Percentiles rank a stretch among this genome's conserved stretches.
These are phyloP conservation scores for Acaromyces ingoldii DNA, from an alignment of 1,284 basidiomycete genomes.

Conservation along the genomic window DNA sequence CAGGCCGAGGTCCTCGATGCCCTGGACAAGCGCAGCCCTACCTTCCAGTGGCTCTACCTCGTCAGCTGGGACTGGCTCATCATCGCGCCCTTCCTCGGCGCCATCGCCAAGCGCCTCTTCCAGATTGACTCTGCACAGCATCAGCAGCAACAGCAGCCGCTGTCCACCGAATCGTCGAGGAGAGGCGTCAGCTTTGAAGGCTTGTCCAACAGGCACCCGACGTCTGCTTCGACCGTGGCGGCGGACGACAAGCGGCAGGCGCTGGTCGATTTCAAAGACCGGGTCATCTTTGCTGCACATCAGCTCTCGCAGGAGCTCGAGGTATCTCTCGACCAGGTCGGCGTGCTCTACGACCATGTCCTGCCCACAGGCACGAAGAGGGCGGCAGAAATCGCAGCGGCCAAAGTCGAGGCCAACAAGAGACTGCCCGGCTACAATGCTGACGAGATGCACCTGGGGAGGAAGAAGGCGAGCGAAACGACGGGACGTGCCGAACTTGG, in stretches of 20 bases:
- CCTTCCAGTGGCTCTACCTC: constrained; percentile 58
- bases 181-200: too few relatives aligned
- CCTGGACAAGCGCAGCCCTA: constrained; percentile 54
- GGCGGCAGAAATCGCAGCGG: constrained; percentile 1
- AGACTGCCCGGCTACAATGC: too few relatives aligned
- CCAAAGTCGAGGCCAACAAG: not conserved
- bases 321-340: constrained; percentile 57
- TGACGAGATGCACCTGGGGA: too few relatives aligned
- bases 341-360: constrained; percentile 60
- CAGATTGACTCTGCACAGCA: too few relatives aligned
- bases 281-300: constrained; percentile 55
- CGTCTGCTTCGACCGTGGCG: too few relatives aligned
- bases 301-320: constrained; percentile 55
- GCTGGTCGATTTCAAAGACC: constrained; percentile 53
- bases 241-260: too few relatives aligned
- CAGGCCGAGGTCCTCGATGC: constrained; percentile 53
- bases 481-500: too few relatives aligned
- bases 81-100: constrained; percentile 54
- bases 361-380: constrained; percentile 54
- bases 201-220: too few relatives aligned
- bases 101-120: constrained; percentile 50
- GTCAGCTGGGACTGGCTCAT: constrained; percentile 57
- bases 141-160: too few relatives aligned
- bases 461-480: too few relatives aligned
- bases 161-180: too few relatives aligned